Base-by-base conservation (phyloP, 1,284 basidiomycete species). In the Fomes fomentarius region DNA sequence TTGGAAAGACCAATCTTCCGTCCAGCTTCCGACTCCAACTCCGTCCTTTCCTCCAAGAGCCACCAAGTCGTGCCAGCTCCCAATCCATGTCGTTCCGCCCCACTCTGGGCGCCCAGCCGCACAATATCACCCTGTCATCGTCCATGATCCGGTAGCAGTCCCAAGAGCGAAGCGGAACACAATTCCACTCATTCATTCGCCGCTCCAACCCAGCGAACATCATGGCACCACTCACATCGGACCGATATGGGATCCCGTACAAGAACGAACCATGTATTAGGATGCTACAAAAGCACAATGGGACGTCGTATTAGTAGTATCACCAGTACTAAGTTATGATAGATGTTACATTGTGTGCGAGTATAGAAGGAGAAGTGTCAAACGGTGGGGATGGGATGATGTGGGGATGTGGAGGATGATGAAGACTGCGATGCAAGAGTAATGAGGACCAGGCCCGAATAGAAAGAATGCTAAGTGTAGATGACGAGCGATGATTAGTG, bases 281-380 rank as follows among this genome's bases (percentile, higher is more conserved):
- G 43, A 61, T 60, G 63, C 61, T 56, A 50, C 17, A 30, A 45
- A 46, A 54, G 51, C 55, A 64, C 52, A 52, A 57, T 62, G 60
- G 54, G 56, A 58, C 51, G 54, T 58, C 54, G 55, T 48, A 63
- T 62, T 65, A 63, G 61, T 65, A 62, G 58, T 63, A 59, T 58
- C 57, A 55, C 59, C 56, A 52, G 52, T 61, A 56, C 48, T 65
- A 65, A 57, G 56, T 58, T 65, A 65, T 62, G 58, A 58, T 63
- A 63, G 60, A 60, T 63, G 47, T 56, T 66, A 66, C 64, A 66
- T 54, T 54, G 53, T 58, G 48, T 61, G 54, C 56, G 54, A 57
- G 56, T 58, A 60, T 56, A 54, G 57, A 55, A 56, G 52, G 43
- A 34, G 43, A 49, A 57, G 43, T 54, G 57, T 54, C 54, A 52